phyloP scores from a whole-genome alignment of 2,329 filamentous ascomycete species.

The Verticillium zaregamsianum region DNA sequence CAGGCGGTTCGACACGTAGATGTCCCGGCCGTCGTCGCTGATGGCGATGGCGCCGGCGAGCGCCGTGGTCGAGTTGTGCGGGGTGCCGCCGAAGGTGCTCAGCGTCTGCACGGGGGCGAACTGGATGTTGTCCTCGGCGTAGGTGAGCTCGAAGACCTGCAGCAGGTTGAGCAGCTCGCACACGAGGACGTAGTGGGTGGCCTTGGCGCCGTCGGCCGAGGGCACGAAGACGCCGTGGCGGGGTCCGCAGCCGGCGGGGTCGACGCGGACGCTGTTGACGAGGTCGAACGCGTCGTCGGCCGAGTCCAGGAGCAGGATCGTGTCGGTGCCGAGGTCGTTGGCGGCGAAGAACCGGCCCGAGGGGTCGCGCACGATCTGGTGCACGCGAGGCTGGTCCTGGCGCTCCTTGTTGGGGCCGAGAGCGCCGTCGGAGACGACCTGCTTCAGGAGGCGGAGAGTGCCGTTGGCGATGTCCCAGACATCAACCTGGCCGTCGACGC shows the following conservation, averaged over 20 bases:
- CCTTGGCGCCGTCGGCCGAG: conserved; percentile 17
- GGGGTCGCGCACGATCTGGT: conserved; percentile 45
- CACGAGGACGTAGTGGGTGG: conserved; percentile 42
- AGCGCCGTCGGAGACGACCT: conserved; percentile 26
- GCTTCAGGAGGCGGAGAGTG: conserved; percentile 32
- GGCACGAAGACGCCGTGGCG: conserved; percentile 47
- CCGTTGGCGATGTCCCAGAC: conserved; percentile 38
- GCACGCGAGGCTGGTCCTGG: conserved; percentile 34
- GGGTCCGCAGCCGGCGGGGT: conserved; percentile 38
- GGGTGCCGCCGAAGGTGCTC: conserved; percentile 29
- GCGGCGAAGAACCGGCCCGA: conserved; percentile 44
- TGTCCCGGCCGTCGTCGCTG: conserved; percentile 33
- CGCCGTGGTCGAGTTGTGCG: conserved; percentile 30
- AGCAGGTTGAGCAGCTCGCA: conserved; percentile 43
- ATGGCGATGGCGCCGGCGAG: conserved; percentile 42
- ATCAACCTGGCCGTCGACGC: conserved; percentile 34
- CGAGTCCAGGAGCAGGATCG: conserved; percentile 41
- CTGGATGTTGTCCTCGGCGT: conserved; percentile 27
- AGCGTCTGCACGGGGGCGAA: conserved; percentile 32
- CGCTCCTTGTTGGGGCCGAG: conserved; percentile 26
- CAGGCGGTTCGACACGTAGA: conserved; percentile 50
- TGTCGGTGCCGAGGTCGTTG: conserved; percentile 45
- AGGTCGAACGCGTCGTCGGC: conserved; percentile 34
- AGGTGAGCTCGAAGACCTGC: conserved; percentile 36
- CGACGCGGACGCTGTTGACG: conserved; percentile 25